Conservation (phyloP, 768 basidiomycete species). For the Leccinellum luteum region DNA sequence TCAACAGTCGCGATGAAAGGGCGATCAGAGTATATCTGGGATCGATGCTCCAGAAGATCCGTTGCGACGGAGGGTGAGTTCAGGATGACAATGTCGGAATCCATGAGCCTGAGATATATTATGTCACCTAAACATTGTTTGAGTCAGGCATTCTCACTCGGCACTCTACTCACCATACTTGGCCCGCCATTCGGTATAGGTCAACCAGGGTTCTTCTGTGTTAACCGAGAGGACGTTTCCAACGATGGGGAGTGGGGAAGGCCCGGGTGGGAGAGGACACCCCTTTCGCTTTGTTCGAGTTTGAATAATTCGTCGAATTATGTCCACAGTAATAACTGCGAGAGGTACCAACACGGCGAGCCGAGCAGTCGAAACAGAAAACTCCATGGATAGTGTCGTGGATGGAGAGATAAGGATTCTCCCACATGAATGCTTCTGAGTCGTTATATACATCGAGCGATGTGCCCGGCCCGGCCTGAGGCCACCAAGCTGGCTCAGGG, state of each 20-base stretch:
- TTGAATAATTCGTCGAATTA: background rate
- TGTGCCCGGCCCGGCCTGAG: too few species aligned
- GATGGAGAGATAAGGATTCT: too few species aligned
- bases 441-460: too few species aligned
- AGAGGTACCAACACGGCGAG: background rate
- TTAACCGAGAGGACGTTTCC: constrained; percentile 1
- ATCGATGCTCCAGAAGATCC: constrained; percentile 46
- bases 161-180: constrained; percentile 4
- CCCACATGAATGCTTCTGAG: too few species aligned
- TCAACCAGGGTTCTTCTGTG: constrained; percentile 4
- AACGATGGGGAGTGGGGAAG: constrained; percentile 1
- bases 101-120: constrained; percentile 46
- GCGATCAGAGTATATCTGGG: constrained; percentile 40
- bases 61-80: constrained; percentile 39
- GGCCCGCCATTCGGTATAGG: constrained; percentile 7
- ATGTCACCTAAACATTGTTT: constrained; percentile 33
- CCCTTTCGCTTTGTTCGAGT: constrained; percentile 1
- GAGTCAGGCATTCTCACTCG: background rate
- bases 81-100: constrained; percentile 41
- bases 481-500: too few species aligned
- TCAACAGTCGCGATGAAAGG: constrained; percentile 7
- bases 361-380: background rate
- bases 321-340: background rate
- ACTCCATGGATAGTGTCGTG: background rate
- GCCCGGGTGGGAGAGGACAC: constrained; percentile 11